Evolutionary conservation across 805 yeast species (phyloP), one percentile per base, ranked within the genome.

Genomic region (Candida qinlingensis): DNA sequence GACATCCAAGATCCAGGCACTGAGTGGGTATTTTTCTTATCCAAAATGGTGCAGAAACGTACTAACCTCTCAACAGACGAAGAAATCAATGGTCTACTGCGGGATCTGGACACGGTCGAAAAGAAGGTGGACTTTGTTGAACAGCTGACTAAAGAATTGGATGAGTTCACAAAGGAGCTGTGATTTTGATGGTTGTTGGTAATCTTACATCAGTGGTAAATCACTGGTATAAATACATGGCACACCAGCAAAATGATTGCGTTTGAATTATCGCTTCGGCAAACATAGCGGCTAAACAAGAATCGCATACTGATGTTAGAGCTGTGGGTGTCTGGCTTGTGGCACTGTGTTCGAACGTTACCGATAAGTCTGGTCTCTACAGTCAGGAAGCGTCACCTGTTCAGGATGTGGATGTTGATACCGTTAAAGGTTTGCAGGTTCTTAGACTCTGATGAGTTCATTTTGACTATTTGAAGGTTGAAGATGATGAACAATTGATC

Each of bases 41-140:
- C 37, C 11, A 9, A 4, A 10, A 12, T 31, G 33, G 29, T 49
- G 49, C 40, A 44, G 52, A 29, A 25, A 27, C 27, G 19, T 19
- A 19, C 19, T 19, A 19, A 19, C 19, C 19, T 19, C 19, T 19
- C 19, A 11, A 19, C 45, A 65, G 65, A 64, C 37, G 46, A 46
- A 26, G 74, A 71, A 48, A 63, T 65, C 19, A 41, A 53, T 33
- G 46, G 45, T 25, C 33, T 52, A 33, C 29, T 47, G 13, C 26
- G 34, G 26, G 51, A 51, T 41, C 29, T 57, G 11, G 49, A 37
- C 6, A 25, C 37, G 4, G 52, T 54, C 34, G 60, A 55, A 37
- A 7, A 46, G 9, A 54, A 51, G 6, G 46, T 59, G 10, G 51
- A 45, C 9, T 50, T 51, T 36, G 42, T 60, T 10, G 57, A 54